Percentiles rank a stretch among this genome's conserved stretches.
These are phyloP conservation scores for Acanthochlamys bracteata DNA, from an alignment of 106 monocot species.

Conservation along the genomic window DNA sequence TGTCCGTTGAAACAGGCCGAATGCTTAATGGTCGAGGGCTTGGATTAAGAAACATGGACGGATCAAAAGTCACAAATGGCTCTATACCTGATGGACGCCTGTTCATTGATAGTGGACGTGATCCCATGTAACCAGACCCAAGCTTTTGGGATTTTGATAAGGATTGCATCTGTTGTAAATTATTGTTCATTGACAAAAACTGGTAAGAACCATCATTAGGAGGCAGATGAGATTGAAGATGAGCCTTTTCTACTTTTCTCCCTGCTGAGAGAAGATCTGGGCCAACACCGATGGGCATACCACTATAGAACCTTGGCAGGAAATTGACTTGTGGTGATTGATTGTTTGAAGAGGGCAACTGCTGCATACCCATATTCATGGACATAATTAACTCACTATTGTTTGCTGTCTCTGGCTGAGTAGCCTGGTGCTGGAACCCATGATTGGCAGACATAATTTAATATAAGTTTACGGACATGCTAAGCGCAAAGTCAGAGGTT, in stretches of 20 bases:
- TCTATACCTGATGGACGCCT: constrained; percentile 5
- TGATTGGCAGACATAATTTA: not conserved
- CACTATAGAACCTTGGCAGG: constrained; percentile 15
- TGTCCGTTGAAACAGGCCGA: constrained; percentile 20
- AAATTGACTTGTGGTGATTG: constrained; percentile 30
- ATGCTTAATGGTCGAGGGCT: constrained; percentile 26
- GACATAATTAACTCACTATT: constrained; percentile 22
- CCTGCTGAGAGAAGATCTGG: constrained; percentile 15
- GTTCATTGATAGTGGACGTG: constrained; percentile 10
- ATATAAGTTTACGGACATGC: not conserved
- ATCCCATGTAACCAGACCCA: constrained; percentile 10
- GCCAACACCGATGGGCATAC: constrained; percentile 21
- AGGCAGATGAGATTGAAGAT: constrained; percentile 9
- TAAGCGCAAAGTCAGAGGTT: not conserved
- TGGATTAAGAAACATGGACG: constrained; percentile 11
- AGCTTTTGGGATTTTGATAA: constrained; percentile 5
- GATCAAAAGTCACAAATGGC: constrained; percentile 9
- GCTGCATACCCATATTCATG: constrained; percentile 12
- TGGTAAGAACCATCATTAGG: constrained; percentile 20
- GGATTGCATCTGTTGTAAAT: constrained; percentile 18
- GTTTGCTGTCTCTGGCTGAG: constrained; percentile 26
- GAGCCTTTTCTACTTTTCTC: constrained; percentile 9
- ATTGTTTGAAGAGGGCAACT: constrained; percentile 22
- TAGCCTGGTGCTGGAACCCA: not conserved
- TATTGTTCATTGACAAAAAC: constrained; percentile 14